These are phyloP conservation scores for Pythium angustatum DNA, from an alignment of 352 stramenopile species.

Conservation along the genomic window DNA sequence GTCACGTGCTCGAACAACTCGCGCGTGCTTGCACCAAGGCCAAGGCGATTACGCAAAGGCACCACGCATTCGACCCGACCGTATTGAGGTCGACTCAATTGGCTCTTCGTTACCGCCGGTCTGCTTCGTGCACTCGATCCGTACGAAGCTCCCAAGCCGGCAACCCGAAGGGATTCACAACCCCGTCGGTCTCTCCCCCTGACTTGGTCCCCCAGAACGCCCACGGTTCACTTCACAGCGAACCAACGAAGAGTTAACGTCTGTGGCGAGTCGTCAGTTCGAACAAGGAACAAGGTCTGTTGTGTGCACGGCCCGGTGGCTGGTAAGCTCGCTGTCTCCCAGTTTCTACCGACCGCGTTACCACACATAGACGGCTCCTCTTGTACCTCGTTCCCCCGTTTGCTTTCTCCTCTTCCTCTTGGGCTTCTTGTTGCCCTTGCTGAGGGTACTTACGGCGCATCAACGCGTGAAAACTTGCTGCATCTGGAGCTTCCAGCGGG, in stretches of 20 bases:
- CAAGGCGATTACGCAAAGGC: neutral
- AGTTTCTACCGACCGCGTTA: too few species aligned
- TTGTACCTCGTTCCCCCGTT: neutral
- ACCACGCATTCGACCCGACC: neutral
- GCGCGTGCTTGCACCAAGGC: neutral
- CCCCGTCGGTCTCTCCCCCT: neutral
- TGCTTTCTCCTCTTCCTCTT: slow-evolving; percentile 3
- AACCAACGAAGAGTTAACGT: neutral
- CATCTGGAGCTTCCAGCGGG: neutral
- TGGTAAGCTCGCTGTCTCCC: neutral
- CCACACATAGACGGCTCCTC: slow-evolving; percentile 5
- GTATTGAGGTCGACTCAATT: neutral
- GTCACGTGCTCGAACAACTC: neutral
- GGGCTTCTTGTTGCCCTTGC: neutral
- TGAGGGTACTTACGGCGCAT: neutral
- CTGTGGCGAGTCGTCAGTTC: too few species aligned
- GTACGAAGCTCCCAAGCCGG: neutral
- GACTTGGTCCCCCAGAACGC: neutral
- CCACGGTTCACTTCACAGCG: neutral
- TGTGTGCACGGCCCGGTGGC: neutral
- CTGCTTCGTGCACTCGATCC: neutral
- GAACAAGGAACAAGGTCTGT: neutral
- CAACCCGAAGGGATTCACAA: neutral
- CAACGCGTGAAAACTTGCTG: neutral
- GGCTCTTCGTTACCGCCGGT: neutral